Percentiles rank a stretch among this genome's conserved stretches.
Evolutionary conservation across 2,329 filamentous ascomycete species (phyloP).

Genomic region (Alternaria dauci): DNA sequence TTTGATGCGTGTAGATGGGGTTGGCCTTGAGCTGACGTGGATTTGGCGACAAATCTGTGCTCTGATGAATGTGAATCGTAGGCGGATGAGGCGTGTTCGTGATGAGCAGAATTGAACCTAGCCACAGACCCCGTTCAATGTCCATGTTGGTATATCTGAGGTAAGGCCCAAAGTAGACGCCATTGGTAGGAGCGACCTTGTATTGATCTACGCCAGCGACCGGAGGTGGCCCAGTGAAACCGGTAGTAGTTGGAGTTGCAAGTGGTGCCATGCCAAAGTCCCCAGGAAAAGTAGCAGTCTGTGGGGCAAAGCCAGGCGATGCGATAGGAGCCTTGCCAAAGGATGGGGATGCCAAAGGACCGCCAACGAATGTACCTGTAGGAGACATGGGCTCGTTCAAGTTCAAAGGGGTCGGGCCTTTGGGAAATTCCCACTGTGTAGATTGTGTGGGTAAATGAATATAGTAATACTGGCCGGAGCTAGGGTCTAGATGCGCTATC

Average conservation of each 20-base stretch:
- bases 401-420: slow-evolving; percentile 88
- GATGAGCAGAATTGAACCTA: slow-evolving; percentile 91
- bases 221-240: slow-evolving; percentile 88
- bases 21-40: slow-evolving; percentile 84
- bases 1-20: slow-evolving; percentile 85
- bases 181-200: slow-evolving; percentile 90
- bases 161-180: slow-evolving; percentile 97
- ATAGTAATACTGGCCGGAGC: slow-evolving; percentile 98
- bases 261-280: slow-evolving; percentile 82
- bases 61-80: slow-evolving; percentile 94
- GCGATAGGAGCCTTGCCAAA: slow-evolving; percentile 70
- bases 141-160: slow-evolving; percentile 98
- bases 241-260: slow-evolving; percentile 77
- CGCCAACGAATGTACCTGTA: slow-evolving; percentile 61
- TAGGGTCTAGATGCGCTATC: slow-evolving; percentile 96
- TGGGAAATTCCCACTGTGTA: slow-evolving; percentile 99
- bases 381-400: slow-evolving; percentile 88
- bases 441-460: slow-evolving; percentile 95
- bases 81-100: slow-evolving; percentile 91
- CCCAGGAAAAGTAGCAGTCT: slow-evolving; percentile 84
- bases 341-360: slow-evolving; percentile 54
- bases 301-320: slow-evolving; percentile 83
- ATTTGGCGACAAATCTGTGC: slow-evolving; percentile 88
- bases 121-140: slow-evolving; percentile 86
- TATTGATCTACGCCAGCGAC: slow-evolving; percentile 92